Base-by-base conservation (phyloP, 495 filamentous ascomycete species). In the Podospora appendiculata region DNA sequence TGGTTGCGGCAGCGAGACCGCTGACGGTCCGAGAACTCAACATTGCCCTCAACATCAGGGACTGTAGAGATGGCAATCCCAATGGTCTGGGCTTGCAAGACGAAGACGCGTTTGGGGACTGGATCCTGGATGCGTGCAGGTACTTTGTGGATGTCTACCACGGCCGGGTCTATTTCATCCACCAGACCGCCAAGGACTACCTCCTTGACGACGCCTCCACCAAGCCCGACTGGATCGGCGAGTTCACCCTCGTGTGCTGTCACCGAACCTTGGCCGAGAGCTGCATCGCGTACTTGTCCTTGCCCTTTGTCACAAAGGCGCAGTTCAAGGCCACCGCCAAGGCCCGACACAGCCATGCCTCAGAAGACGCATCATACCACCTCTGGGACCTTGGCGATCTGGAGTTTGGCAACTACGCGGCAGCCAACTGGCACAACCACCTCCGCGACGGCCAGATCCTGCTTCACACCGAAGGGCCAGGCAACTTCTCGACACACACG, bases 171-270 rank as follows among this genome's bases (percentile, higher is more conserved):
- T 56, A 58, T 48, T 63, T 73, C 16, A 67, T 76, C n/a, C 68
- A 76, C 50, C 67, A 73, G 53, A 74, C 72, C 6, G 71, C 65
- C 16, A 69, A 70, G 40, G 70, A 75, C 39, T 73, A 63, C 48
- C 58, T 75, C 1, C 45, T 57, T 10, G 41, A 48, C 40, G 16
- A 45, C 7, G 41, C 16, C 12, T 25, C 25, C 3, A 25, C 12
- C 2, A 55, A 57, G 19, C 53, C 56, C 1, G 48, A 32, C 17
- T 58, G 59, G 56, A 18, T 58, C 18, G 56, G 53, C 1, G 40
- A 52, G 10, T 62, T 58, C 10, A 52, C 47, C 8, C 18, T 55
- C 9, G 44, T 48, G 17, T 17, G 34, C n/a, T 57, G 55, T 18
- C 52, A 61, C 50, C 17, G 19, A 33, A 45, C 49, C 8, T 16